These are phyloP conservation scores for Acephala macrosclerotiorum DNA, from an alignment of 2,329 filamentous ascomycete genomes.

Conservation along the genomic window DNA sequence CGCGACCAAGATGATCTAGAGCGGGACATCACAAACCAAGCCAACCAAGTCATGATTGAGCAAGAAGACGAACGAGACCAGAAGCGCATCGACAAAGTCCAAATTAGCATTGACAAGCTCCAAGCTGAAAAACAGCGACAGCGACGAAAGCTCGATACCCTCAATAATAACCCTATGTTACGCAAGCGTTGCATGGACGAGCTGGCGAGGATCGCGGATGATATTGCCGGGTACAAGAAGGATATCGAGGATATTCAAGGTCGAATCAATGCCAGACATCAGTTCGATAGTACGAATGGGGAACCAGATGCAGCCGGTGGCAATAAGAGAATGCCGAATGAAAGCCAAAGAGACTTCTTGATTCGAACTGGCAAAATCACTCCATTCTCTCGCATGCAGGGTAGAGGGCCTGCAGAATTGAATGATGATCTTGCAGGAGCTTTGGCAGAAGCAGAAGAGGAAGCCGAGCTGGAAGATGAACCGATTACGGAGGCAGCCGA, in stretches of 20 bases:
- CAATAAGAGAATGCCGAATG: slow-evolving; percentile 73
- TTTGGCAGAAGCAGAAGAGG: slow-evolving; percentile 82
- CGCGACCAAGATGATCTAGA: slow-evolving; percentile 91
- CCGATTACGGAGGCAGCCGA: slow-evolving; percentile 50
- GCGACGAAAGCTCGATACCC: slow-evolving; percentile 62
- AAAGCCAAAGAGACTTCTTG: slow-evolving; percentile 86
- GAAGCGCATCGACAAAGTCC: slow-evolving; percentile 66
- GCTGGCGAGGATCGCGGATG: slow-evolving; percentile 36
- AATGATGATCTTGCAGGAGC: slow-evolving; percentile 78
- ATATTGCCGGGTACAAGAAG: slow-evolving; percentile 59
- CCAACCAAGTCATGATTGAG: slow-evolving; percentile 64
- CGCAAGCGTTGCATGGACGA: slow-evolving; percentile 52
- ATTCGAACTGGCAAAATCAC: slow-evolving; percentile 98
- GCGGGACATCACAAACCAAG: slow-evolving; percentile 77
- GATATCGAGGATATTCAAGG: slow-evolving; percentile 83
- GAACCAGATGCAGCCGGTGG: slow-evolving; percentile 54
- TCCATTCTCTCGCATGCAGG: slow-evolving; percentile 79
- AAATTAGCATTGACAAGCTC: slow-evolving; percentile 63
- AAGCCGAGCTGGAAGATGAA: slow-evolving; percentile 53
- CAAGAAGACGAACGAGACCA: slow-evolving; percentile 69
- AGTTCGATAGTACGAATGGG: slow-evolving; percentile 55
- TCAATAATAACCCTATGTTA: slow-evolving; percentile 57
- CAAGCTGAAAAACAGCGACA: slow-evolving; percentile 69
- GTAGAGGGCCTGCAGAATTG: slow-evolving; percentile 62
- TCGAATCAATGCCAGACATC: slow-evolving; percentile 79